A percentile compares a stretch with the other conserved stretches of the same genome.
Evolutionary conservation across 2,329 filamentous ascomycete genomes (phyloP).

Genomic region (Mycosphaerella sp.): DNA sequence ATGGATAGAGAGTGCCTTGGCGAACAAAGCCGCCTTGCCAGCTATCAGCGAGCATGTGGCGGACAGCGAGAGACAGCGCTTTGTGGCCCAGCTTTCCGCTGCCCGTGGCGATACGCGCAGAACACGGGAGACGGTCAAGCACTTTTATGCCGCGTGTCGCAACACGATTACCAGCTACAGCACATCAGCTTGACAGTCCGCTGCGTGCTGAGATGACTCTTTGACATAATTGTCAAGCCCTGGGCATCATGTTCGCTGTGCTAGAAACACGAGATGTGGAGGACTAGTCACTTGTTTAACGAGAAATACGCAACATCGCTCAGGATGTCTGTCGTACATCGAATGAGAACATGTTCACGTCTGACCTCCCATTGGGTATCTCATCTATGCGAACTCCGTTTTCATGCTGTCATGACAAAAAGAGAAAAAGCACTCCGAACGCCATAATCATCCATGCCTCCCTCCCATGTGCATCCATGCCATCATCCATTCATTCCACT

Average conservation of each 20-base stretch:
- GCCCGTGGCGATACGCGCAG: constrained; percentile 54
- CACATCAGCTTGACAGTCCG: background rate
- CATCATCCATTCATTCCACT: background rate
- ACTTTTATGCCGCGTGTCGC: constrained; percentile 66
- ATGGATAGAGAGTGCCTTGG: constrained; percentile 52
- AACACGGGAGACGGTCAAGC: constrained; percentile 61
- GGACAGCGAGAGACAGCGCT: constrained; percentile 54
- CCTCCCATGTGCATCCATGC: background rate
- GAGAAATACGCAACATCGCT: background rate
- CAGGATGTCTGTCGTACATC: background rate
- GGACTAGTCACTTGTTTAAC: background rate
- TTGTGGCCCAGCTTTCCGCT: constrained; percentile 61
- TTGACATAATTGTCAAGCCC: background rate
- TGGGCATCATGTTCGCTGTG: background rate
- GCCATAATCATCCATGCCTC: background rate
- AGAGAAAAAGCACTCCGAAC: too few species aligned
- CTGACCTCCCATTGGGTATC: background rate
- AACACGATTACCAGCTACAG: constrained; percentile 34
- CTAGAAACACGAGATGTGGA: background rate
- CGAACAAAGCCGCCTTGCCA: constrained; percentile 47
- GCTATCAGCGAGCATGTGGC: constrained; percentile 49
- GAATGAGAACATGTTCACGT: background rate
- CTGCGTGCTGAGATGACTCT: background rate
- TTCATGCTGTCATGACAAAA: background rate
- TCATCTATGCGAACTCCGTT: background rate